Evolutionary conservation across 129 eudicot species (phyloP), one percentile per base, ranked within the genome.

Genomic region (Ambrosia trifida): DNA sequence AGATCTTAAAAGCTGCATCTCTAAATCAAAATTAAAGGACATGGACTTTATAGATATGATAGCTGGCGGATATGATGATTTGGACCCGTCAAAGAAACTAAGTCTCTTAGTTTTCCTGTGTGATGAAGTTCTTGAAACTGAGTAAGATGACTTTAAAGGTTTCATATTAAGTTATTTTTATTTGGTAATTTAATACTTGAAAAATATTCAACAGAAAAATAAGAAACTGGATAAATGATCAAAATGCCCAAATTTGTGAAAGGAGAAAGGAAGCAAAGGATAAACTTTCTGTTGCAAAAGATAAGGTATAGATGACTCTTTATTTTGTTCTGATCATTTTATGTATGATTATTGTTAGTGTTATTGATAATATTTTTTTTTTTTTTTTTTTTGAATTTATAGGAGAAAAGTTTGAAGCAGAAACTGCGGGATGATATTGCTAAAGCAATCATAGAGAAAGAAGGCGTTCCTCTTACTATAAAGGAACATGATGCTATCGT

Each of bases 111-210:
- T 40, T 9, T 75, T 86, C 58, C 80, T 90, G 30, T 94, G 97
- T 33, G 99, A 94, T 67, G 96, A 94, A 77, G 74, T 87, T 81
- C 97, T 95, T 78, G 90, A 72, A 73, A 88, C 96, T 3, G 79
- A 36, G 97, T 94, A 87, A 85, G 90, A 69, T 44, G 47, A 24
- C 36, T 13, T 70, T 4, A 49, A 54, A 13, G 41, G 43, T 38
- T 69, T 53, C 33, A 38, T 7, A 31, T 65, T 40, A 38, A 20
- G 31, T 70, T 60, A 20, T 35, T 50, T 14, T 57, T 6, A 28
- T 10, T 38, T 38, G 19, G 54, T 64, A 38, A 28, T 7, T 45
- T 4, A 17, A 60, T 50, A 16, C 36, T 38, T 78, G 63, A 49
- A 49, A 49, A 13, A 47, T 36, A 14, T 12, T 46, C 19, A 49